A percentile compares a stretch with the other conserved stretches of the same genome.
phyloP scores from a whole-genome alignment of 352 stramenopile species.

The Phytopythium cucurbitacearum region DNA sequence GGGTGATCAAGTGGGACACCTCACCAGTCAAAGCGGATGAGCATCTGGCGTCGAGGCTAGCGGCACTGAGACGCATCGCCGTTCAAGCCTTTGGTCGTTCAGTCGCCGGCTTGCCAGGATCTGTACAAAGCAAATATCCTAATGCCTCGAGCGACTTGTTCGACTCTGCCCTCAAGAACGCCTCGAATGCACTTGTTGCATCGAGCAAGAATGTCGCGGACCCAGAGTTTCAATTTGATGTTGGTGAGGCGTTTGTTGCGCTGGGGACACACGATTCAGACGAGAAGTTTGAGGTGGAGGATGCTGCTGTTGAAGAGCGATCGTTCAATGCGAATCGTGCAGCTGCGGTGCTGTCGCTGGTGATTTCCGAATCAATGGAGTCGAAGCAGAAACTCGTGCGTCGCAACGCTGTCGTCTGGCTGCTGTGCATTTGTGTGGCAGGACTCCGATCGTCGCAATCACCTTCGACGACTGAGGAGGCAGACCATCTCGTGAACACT shows the following conservation, averaged over 20 bases:
- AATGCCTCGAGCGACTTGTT: slow-evolving; percentile 10
- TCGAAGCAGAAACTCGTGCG: slow-evolving; percentile 17
- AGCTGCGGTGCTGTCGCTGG: slow-evolving; percentile 4
- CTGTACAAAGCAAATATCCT: background rate
- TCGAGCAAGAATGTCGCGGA: slow-evolving; percentile 12
- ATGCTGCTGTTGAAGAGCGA: background rate
- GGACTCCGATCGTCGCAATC: slow-evolving; percentile 16
- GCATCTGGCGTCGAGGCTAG: slow-evolving; percentile 32
- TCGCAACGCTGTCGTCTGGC: slow-evolving; percentile 54
- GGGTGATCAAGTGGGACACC: slow-evolving; percentile 40
- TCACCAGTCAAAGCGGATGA: slow-evolving; percentile 34
- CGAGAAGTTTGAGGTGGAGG: slow-evolving; percentile 15
- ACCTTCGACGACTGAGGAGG: background rate
- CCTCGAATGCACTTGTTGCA: slow-evolving; percentile 18
- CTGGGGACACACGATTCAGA: slow-evolving; percentile 31
- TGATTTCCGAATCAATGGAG: slow-evolving; percentile 6
- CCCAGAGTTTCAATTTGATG: slow-evolving; percentile 44
- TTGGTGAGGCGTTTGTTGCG: slow-evolving; percentile 50
- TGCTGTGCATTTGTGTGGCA: slow-evolving; percentile 64
- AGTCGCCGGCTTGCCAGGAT: slow-evolving; percentile 21
- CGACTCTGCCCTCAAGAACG: slow-evolving; percentile 15
- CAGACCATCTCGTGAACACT: background rate
- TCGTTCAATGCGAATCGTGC: slow-evolving; percentile 27
- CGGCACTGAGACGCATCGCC: slow-evolving; percentile 28
- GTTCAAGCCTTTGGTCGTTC: slow-evolving; percentile 35